Evolutionary conservation across 768 basidiomycete genomes (phyloP), one percentile per base, ranked within the genome.

Genomic region (Lactifluus volemus): DNA sequence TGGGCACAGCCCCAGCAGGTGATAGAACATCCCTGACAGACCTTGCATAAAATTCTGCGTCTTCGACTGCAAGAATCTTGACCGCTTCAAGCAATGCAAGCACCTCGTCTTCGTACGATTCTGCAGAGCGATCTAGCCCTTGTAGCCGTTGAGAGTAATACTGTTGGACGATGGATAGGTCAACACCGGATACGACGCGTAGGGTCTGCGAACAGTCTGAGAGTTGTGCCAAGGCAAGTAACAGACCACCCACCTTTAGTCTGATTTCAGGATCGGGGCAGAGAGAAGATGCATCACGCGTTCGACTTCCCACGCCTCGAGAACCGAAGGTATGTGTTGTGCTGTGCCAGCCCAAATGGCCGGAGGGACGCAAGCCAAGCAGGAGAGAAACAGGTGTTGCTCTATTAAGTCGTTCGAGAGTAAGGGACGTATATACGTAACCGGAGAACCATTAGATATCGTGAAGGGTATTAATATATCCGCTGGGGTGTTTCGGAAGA

Each of bases 261-360:
- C 88, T 78, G 44, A 89, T 80, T 32, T 77, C 67, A 9, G 69
- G 63, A 69, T 92, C 90, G 1, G 76, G 2, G 81, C 83, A 60
- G 84, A 79, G 30, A 92, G 73, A 15, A 87, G 71, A 60, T 78
- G 79, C 83, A 92, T 87, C 21, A 92, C 75, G 38, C 76, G 75
- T 53, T 85, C 85, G 42, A 92, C 89, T 55, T 92, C 89, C 78
- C 80, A 81, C 56, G 76, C 81, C n/a, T 88, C 84, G 49, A 92
- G 71, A 9, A 82, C 72, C 1, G 83, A 74, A 39, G 79, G 77
- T 19, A 79, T 70, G 5, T 78, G 76, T 4, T 77, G 70, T 7
- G 70, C 73, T 9, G 79, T 83, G 12, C 89, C 90, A 7, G 88
- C 85, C 90, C 90, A 92, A 21, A 82, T 64, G 19, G 69, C 70